These are phyloP conservation scores for Plenodomus biglobosus DNA, from an alignment of 2,329 filamentous ascomycete species.

Conservation along the genomic window DNA sequence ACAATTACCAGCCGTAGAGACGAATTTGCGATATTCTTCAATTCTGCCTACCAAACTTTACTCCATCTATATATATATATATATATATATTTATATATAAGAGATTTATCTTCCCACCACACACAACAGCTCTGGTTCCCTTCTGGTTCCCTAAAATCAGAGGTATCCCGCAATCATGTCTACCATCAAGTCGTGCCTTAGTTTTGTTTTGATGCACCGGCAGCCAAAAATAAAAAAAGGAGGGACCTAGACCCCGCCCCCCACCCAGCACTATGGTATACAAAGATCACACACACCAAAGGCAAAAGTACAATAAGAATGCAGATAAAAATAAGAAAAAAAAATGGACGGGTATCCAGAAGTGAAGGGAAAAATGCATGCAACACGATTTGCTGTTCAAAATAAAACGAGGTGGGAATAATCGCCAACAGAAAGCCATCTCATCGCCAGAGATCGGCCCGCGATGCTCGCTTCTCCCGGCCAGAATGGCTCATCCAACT, in stretches of 20 bases:
- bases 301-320: no score
- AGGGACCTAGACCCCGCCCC: no score
- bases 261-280: conserved; percentile 9
- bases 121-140: no score
- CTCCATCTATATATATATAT: no score
- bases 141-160: not conserved
- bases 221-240: no score
- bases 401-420: not conserved
- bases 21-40: no score
- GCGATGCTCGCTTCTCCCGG: conserved; percentile 37
- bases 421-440: not conserved
- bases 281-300: conserved; percentile 6
- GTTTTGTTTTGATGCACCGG: no score
- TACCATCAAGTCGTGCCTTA: not conserved
- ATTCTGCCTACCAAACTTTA: no score
- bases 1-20: no score
- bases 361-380: conserved; percentile 8
- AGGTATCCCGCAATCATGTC: conserved; percentile 5
- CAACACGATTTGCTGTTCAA: not conserved
- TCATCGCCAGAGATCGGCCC: conserved; percentile 43
- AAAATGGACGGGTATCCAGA: conserved; percentile 19
- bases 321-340: no score
- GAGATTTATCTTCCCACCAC: no score
- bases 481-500: conserved; percentile 39
- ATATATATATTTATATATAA: no score